Evolutionary conservation across 2,329 filamentous ascomycete species (phyloP).

Genomic region (Stachybotrys chlorohalonatus): DNA sequence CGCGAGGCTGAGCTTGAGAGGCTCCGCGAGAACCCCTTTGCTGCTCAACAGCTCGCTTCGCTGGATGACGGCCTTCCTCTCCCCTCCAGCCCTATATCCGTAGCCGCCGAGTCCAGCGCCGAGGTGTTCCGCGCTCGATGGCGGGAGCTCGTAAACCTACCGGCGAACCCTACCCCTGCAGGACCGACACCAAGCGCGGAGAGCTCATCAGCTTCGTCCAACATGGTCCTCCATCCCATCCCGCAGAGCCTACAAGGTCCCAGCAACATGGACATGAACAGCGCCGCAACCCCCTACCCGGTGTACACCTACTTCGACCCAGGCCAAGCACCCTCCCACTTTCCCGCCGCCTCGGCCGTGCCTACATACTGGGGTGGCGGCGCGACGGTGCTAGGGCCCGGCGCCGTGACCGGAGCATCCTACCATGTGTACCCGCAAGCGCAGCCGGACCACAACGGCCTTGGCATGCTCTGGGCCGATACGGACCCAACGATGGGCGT

Average conservation of each 20-base stretch:
- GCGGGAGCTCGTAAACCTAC: slow-evolving; percentile 15
- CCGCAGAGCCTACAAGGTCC: neutral
- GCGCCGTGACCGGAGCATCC: too few species aligned
- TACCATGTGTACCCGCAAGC: neutral
- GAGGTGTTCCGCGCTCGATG: slow-evolving; percentile 20
- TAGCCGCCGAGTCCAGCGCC: slow-evolving; percentile 9
- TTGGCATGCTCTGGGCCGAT: slow-evolving; percentile 24
- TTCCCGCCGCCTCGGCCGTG: neutral
- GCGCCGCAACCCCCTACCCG: neutral
- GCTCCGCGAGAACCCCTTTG: slow-evolving; percentile 16
- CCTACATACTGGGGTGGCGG: neutral
- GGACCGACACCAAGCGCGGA: neutral
- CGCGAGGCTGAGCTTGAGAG: slow-evolving; percentile 24
- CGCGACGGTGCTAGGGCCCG: neutral
- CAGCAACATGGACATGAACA: neutral
- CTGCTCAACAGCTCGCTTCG: slow-evolving; percentile 16
- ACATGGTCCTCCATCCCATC: neutral
- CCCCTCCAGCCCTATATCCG: slow-evolving; percentile 20
- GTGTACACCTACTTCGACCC: neutral
- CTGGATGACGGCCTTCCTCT: slow-evolving; percentile 15
- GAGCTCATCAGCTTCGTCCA: neutral
- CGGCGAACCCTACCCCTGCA: neutral
- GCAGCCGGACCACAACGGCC: slow-evolving; percentile 4
- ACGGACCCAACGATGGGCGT: slow-evolving; percentile 13
- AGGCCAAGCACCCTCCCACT: neutral